phyloP scores from a whole-genome alignment of 2,329 filamentous ascomycete genomes.

The Fusarium decemcellulare region DNA sequence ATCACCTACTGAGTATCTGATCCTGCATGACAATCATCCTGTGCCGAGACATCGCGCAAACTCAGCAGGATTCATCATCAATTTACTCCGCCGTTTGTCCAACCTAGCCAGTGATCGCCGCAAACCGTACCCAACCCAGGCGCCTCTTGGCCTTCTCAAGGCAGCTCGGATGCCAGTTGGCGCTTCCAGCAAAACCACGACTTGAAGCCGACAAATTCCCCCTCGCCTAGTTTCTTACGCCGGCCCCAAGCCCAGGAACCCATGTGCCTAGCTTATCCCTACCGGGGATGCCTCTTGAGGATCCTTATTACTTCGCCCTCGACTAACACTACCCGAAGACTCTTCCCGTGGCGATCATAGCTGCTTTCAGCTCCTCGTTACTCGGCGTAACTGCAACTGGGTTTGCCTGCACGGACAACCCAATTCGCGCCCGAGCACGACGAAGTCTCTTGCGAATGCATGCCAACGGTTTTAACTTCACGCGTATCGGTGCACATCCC shows the following conservation, averaged over 20 bases:
- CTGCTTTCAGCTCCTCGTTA: slow-evolving; percentile 19
- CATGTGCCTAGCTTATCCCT: slow-evolving; percentile 19
- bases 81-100: neutral
- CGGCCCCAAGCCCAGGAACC: slow-evolving; percentile 14
- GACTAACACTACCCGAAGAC: slow-evolving; percentile 12
- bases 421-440: slow-evolving; percentile 3
- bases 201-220: slow-evolving; percentile 8
- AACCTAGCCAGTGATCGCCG: slow-evolving; percentile 4
- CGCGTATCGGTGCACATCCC: slow-evolving; percentile 1
- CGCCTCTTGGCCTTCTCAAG: slow-evolving; percentile 6
- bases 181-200: slow-evolving; percentile 5
- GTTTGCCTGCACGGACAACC: slow-evolving; percentile 12
- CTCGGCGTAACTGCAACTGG: slow-evolving; percentile 14
- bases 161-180: neutral
- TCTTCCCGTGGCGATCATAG: slow-evolving; percentile 19
- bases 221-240: slow-evolving; percentile 16
- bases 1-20: neutral
- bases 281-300: slow-evolving; percentile 21
- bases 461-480: neutral
- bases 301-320: slow-evolving; percentile 22
- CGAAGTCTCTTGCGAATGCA: slow-evolving; percentile 3
- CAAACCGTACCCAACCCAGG: slow-evolving; percentile 16
- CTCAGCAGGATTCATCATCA: neutral
- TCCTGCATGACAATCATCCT: slow-evolving; percentile 6
- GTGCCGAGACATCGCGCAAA: slow-evolving; percentile 10